Evolutionary conservation across 2,329 filamentous ascomycete species (phyloP).

Genomic region (Colletotrichum cereale): DNA sequence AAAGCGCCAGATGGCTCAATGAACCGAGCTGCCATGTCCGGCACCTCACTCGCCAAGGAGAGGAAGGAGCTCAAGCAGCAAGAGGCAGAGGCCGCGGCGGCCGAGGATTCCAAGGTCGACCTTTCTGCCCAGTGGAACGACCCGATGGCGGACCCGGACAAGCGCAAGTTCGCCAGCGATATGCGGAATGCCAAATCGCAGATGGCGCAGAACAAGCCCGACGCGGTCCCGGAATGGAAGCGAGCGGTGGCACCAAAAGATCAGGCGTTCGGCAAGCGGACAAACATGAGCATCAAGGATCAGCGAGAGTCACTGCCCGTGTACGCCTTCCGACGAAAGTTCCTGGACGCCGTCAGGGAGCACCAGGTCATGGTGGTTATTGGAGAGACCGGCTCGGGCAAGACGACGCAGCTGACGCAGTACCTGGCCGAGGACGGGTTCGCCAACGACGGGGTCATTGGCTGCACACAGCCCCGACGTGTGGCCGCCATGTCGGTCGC

Average conservation of each 20-base stretch:
- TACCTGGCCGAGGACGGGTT: constrained; percentile 95
- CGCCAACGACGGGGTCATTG: constrained; percentile 87
- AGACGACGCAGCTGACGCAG: constrained; percentile 96
- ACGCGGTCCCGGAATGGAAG: constrained; percentile 93
- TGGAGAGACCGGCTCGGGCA: constrained; percentile 96
- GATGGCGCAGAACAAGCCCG: constrained; percentile 64
- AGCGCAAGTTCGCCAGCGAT: constrained; percentile 90
- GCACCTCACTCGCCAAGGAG: constrained; percentile 89
- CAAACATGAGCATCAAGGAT: constrained; percentile 92
- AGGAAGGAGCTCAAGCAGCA: constrained; percentile 89
- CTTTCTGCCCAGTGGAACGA: constrained; percentile 95
- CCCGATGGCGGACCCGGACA: constrained; percentile 89
- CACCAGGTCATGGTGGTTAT: constrained; percentile 97
- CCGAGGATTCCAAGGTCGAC: constrained; percentile 84
- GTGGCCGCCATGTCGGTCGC: constrained; percentile 98
- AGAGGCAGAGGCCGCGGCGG: constrained; percentile 81
- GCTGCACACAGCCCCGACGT: constrained; percentile 96
- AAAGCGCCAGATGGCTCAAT: constrained; percentile 99
- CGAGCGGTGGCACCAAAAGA: constrained; percentile 83
- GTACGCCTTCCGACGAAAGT: constrained; percentile 86
- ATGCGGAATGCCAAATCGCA: constrained; percentile 75
- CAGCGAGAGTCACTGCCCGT: constrained; percentile 92
- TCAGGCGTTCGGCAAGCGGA: constrained; percentile 85
- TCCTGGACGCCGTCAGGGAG: constrained; percentile 86
- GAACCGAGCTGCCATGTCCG: constrained; percentile 95